Evolutionary conservation across 345 rosid genomes (phyloP).

Genomic region (Sonneratia caseolaris): DNA sequence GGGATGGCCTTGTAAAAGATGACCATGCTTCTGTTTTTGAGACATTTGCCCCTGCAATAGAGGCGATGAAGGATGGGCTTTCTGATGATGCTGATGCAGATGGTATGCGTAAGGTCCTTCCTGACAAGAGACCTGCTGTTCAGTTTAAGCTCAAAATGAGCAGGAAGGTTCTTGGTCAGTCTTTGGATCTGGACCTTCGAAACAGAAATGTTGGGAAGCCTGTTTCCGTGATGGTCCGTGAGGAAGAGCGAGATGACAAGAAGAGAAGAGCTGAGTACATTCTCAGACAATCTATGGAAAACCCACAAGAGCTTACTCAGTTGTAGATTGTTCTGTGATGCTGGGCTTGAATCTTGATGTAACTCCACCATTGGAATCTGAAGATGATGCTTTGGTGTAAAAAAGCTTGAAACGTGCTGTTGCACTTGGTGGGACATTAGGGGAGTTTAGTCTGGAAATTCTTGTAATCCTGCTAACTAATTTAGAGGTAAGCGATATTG

Average conservation of each 20-base stretch:
- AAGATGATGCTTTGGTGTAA: neutral
- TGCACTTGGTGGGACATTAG: constrained; percentile 9
- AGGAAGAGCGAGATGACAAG: constrained; percentile 89
- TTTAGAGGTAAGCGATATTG: constrained; percentile 12
- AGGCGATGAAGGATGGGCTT: constrained; percentile 47
- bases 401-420: neutral
- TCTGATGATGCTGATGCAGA: constrained; percentile 32
- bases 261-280: constrained; percentile 93
- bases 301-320: constrained; percentile 81
- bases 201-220: constrained; percentile 39
- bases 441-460: constrained; percentile 13
- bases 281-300: constrained; percentile 76
- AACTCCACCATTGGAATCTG: neutral
- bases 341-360: constrained; percentile 3
- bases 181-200: constrained; percentile 48
- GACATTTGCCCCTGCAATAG: constrained; percentile 80
- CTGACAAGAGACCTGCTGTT: constrained; percentile 42
- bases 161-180: constrained; percentile 56
- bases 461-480: constrained; percentile 12
- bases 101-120: constrained; percentile 36
- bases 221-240: constrained; percentile 34
- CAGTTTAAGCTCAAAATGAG: constrained; percentile 51
- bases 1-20: constrained; percentile 16
- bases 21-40: constrained; percentile 46
- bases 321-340: constrained; percentile 26